Evolutionary conservation across 371 early-diverging fungal species (phyloP).

Genomic region (Circinella minor): DNA sequence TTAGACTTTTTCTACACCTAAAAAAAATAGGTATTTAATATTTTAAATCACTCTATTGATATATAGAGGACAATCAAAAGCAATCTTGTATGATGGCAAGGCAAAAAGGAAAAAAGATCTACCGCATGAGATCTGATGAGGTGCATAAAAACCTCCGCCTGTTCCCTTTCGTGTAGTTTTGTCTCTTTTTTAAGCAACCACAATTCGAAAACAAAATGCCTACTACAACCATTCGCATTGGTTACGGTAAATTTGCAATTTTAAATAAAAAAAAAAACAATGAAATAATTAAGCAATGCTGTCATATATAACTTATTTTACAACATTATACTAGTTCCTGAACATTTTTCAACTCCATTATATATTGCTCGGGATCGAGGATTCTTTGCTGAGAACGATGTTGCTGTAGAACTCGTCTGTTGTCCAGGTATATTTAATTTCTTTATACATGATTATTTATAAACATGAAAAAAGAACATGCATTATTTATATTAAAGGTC

Average conservation of each 20-base stretch:
- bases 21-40: no score
- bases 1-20: no score
- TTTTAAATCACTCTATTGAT: no score
- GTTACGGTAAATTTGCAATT: slow-evolving; percentile 36
- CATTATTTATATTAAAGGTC: no score
- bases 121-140: no score
- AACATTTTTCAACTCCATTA: slow-evolving; percentile 87
- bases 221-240: slow-evolving; percentile 40
- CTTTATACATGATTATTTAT: not conserved
- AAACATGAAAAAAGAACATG: no score
- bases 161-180: no score
- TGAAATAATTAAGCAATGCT: not conserved
- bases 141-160: no score
- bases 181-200: no score
- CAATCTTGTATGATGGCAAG: no score
- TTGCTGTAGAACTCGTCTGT: slow-evolving; percentile 69
- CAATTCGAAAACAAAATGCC: not conserved
- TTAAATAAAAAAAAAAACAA: not conserved
- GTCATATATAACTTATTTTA: not conserved
- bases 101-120: no score
- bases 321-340: slow-evolving; percentile 65
- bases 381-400: slow-evolving; percentile 57
- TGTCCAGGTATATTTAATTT: slow-evolving; percentile 55
- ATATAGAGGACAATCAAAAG: no score
- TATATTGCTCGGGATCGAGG: slow-evolving; percentile 68